These are phyloP conservation scores for Blastobotrys peoriensis DNA, from an alignment of 805 yeast genomes.

Conservation along the genomic window DNA sequence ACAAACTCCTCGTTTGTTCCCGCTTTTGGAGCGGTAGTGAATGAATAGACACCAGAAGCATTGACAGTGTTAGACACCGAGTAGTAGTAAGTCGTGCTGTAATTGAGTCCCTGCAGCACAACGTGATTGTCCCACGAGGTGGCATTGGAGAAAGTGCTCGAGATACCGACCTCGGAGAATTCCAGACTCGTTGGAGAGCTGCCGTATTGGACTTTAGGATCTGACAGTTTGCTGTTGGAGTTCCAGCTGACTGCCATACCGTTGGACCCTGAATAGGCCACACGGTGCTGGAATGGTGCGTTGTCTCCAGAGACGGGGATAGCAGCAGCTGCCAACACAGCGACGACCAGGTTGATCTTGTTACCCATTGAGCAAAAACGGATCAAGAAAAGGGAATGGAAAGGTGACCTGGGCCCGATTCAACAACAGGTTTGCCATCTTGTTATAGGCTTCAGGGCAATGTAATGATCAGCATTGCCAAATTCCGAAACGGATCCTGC, in stretches of 20 bases:
- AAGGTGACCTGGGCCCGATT: too few relatives aligned
- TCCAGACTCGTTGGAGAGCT: constrained; percentile 10
- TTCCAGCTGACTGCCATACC: constrained; percentile 27
- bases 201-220: constrained; percentile 25
- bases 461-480: too few relatives aligned
- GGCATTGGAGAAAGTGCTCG: constrained; percentile 20
- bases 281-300: constrained; percentile 24
- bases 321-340: too few relatives aligned
- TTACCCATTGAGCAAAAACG: too few relatives aligned
- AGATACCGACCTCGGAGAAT: constrained; percentile 9
- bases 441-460: too few relatives aligned
- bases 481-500: too few relatives aligned
- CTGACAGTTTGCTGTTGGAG: constrained; percentile 17
- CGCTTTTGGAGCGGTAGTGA: constrained; percentile 16
- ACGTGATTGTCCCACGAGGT: constrained; percentile 27
- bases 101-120: constrained; percentile 20
- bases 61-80: constrained; percentile 17
- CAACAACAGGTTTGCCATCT: too few relatives aligned
- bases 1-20: constrained; percentile 10
- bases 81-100: constrained; percentile 28
- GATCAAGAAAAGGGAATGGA: too few relatives aligned
- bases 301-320: too few relatives aligned
- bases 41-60: constrained; percentile 12
- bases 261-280: constrained; percentile 21
- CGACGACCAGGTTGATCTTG: too few relatives aligned